Percentiles rank a stretch among this genome's conserved stretches.
Conservation (phyloP, 2,329 filamentous ascomycete genomes). For the Colletotrichum chrysophilum region DNA sequence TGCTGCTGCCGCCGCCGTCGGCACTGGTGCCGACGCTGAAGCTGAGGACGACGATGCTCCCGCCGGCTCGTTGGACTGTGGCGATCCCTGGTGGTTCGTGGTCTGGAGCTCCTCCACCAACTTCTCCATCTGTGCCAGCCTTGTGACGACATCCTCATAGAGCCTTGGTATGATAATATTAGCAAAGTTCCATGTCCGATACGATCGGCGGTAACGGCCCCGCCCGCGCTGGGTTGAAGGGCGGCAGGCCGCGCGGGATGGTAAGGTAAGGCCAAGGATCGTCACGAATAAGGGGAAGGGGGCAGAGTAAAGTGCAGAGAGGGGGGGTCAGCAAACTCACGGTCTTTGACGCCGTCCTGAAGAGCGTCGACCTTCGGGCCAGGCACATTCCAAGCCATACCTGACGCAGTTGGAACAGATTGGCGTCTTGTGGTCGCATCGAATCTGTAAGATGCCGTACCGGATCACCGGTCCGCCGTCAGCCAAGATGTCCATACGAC, state of each 20-base stretch:
- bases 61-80: neutral
- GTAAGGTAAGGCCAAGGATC: neutral
- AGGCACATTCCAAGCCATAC: conserved; percentile 16
- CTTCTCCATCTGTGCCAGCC: conserved; percentile 19
- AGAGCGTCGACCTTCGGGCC: conserved; percentile 19
- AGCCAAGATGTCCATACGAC: neutral
- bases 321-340: neutral
- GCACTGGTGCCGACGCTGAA: neutral
- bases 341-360: conserved; percentile 18
- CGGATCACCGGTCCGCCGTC: conserved; percentile 9
- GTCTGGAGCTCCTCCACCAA: conserved; percentile 17
- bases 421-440: conserved; percentile 17
- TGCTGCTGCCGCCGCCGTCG: neutral
- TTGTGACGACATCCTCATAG: conserved; percentile 21
- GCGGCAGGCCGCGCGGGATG: neutral
- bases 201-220: neutral
- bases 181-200: neutral
- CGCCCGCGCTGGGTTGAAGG: neutral
- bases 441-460: neutral
- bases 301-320: neutral
- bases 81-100: neutral
- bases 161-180: neutral
- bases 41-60: neutral
- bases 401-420: conserved; percentile 17
- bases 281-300: neutral